These are phyloP conservation scores for Diaporthe velutina DNA, from an alignment of 2,329 filamentous ascomycete species.

Conservation along the genomic window DNA sequence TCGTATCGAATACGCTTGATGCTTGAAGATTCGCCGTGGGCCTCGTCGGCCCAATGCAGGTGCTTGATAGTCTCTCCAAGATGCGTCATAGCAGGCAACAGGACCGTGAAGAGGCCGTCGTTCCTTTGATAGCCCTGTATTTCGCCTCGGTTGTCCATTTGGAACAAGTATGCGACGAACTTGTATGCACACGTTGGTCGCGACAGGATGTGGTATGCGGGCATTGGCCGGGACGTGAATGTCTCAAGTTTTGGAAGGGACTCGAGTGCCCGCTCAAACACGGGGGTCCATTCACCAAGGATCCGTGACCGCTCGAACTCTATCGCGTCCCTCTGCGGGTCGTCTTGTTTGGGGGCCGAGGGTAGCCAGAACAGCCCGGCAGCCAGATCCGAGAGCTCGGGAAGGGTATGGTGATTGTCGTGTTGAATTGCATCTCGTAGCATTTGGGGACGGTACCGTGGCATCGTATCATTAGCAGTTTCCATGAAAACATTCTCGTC, in stretches of 20 bases:
- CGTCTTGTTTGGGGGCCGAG: not conserved
- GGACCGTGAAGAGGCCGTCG: not conserved
- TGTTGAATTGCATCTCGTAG: no score
- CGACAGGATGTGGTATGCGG: not conserved
- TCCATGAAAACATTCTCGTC: not conserved
- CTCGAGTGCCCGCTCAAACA: not conserved
- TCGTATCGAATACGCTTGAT: not conserved
- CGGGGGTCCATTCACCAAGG: not conserved
- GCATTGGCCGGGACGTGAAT: not conserved
- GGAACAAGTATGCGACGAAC: not conserved
- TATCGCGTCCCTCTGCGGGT: not conserved
- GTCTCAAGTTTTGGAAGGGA: not conserved
- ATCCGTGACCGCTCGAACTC: not conserved
- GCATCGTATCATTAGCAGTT: not conserved
- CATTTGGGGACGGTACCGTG: not conserved
- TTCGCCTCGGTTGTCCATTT: not conserved
- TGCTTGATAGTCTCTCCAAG: not conserved
- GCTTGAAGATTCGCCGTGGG: not conserved
- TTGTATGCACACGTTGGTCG: not conserved
- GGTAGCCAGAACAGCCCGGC: not conserved
- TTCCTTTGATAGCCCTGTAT: slow-evolving; percentile 1
- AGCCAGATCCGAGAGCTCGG: not conserved
- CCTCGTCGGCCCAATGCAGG: not conserved
- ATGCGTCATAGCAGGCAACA: not conserved
- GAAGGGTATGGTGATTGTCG: not conserved